These are phyloP conservation scores for Ascochyta rabiei DNA, from an alignment of 2,329 filamentous ascomycete genomes.

Conservation along the genomic window DNA sequence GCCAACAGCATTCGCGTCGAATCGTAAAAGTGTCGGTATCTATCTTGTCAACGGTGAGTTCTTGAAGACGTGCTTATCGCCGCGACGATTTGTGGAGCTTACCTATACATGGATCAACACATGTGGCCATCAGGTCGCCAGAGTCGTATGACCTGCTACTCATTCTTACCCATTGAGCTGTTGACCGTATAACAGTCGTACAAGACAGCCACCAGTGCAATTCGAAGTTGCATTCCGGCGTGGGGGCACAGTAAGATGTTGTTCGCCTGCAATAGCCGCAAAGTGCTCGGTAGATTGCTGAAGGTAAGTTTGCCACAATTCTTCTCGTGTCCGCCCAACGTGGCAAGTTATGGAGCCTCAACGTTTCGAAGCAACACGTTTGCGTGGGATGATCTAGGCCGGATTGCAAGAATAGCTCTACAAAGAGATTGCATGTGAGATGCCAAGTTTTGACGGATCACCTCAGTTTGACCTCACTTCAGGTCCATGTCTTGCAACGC, in stretches of 20 bases:
- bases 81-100: slow-evolving; percentile 1
- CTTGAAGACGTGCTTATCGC: background rate
- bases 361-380: slow-evolving; percentile 5
- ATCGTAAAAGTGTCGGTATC: background rate
- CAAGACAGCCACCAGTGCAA: background rate
- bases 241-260: background rate
- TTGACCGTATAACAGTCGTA: background rate
- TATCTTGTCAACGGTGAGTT: background rate
- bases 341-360: slow-evolving; percentile 3
- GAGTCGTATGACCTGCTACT: slow-evolving; percentile 3
- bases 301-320: slow-evolving; percentile 4
- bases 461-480: slow-evolving; percentile 1
- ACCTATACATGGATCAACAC: background rate
- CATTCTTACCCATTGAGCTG: background rate
- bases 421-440: background rate
- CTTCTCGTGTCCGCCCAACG: background rate
- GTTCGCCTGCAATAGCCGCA: background rate
- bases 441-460: slow-evolving; percentile 1
- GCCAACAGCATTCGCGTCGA: background rate
- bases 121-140: background rate
- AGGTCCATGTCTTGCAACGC: background rate
- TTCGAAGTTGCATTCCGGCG: background rate
- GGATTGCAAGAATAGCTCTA: slow-evolving; percentile 1
- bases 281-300: background rate
- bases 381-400: slow-evolving; percentile 1